Conservation (phyloP, 352 stramenopile species). For the Achlya hypogyna region DNA sequence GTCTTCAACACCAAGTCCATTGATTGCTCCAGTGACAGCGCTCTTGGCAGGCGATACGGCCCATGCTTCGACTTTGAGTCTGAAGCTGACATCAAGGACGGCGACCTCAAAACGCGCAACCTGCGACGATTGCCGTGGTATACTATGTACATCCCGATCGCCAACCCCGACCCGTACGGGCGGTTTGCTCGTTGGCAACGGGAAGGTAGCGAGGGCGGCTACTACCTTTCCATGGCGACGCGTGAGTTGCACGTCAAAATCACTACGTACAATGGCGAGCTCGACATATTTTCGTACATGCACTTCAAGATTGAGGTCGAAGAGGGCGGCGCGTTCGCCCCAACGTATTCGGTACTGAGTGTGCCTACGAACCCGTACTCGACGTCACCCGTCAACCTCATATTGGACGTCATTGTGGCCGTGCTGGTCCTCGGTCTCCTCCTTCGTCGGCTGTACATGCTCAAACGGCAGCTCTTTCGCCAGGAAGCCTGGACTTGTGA, state of each 20-base stretch:
- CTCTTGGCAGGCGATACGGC: not conserved
- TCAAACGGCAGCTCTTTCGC: not conserved
- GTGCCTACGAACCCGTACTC: not conserved
- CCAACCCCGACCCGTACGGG: not conserved
- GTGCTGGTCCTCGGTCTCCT: not conserved
- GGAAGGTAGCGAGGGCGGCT: not conserved
- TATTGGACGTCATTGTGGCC: not conserved
- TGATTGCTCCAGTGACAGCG: not conserved
- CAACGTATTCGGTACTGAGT: not conserved
- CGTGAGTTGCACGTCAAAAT: not conserved
- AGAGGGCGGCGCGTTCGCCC: not conserved
- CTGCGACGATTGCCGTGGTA: not conserved
- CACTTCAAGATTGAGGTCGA: constrained; percentile 2
- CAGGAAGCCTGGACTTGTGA: not conserved
- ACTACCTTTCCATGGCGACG: not conserved
- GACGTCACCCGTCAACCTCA: not conserved
- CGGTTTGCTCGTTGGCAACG: not conserved
- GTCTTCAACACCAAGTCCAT: not conserved
- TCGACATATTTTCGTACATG: not conserved
- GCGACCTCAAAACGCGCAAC: not conserved
- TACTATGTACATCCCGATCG: not conserved
- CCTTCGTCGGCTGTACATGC: not conserved
- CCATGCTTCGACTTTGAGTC: not conserved
- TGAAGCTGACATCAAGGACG: not conserved
- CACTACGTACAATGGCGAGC: constrained; percentile 1